Conservation (phyloP, 1,139 yeast genomes). For the Scheffersomyces segobiensis region DNA sequence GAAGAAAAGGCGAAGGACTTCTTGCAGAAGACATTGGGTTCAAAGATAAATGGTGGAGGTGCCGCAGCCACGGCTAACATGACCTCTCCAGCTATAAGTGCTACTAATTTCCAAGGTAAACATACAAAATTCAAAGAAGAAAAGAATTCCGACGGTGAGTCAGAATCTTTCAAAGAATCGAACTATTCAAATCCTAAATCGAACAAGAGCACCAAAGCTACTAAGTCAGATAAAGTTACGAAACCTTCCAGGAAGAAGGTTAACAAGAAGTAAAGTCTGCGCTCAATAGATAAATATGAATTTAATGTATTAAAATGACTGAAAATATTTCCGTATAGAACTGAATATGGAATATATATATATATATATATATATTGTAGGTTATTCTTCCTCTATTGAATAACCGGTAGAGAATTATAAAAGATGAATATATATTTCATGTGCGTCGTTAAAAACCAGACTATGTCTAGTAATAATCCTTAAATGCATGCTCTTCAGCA, state of each 20-base stretch:
- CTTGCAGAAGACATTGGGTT: constrained; percentile 47
- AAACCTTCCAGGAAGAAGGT: background rate
- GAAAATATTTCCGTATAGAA: background rate
- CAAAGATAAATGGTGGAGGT: constrained; percentile 29
- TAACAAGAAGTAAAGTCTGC: constrained; percentile 2
- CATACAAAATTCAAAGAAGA: constrained; percentile 54
- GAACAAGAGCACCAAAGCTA: background rate
- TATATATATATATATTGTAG: background rate
- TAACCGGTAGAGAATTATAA: background rate
- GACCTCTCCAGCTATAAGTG: constrained; percentile 58
- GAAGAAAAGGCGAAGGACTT: constrained; percentile 43
- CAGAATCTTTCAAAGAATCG: background rate
- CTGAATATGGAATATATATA: background rate
- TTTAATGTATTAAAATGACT: background rate
- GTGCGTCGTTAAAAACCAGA: constrained; percentile 3
- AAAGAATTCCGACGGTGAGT: constrained; percentile 3
- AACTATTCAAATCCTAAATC: background rate
- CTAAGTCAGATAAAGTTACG: background rate
- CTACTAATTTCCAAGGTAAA: constrained; percentile 55
- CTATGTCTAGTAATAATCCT: constrained; percentile 42
- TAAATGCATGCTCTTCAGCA: constrained; percentile 60
- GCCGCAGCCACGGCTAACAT: constrained; percentile 27
- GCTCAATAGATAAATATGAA: background rate
- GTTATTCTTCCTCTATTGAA: background rate
- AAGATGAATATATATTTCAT: constrained; percentile 1